Percentiles rank a stretch among this genome's conserved stretches.
Evolutionary conservation across 768 basidiomycete genomes (phyloP).

Genomic region (Suillus fuscotomentosus): DNA sequence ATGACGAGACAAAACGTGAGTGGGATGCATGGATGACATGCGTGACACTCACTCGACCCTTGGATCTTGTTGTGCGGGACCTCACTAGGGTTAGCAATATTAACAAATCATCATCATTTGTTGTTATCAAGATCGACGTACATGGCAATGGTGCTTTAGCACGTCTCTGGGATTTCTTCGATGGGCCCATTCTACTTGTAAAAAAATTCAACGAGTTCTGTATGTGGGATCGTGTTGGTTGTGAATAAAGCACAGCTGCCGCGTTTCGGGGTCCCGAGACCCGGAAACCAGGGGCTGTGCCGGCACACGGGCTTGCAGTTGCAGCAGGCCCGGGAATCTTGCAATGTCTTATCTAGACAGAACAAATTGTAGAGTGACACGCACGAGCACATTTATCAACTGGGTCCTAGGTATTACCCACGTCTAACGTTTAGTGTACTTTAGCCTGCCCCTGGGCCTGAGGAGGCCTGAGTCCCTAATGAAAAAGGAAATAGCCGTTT

Average conservation of each 20-base stretch:
- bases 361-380: not conserved
- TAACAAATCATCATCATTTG: constrained; percentile 11
- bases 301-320: not conserved
- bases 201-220: constrained; percentile 27
- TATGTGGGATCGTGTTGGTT: constrained; percentile 34
- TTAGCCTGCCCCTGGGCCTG: not conserved
- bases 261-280: constrained; percentile 35
- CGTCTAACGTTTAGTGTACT: not conserved
- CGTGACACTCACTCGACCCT: constrained; percentile 49
- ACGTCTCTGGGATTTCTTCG: constrained; percentile 39
- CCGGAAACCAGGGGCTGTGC: constrained; percentile 16
- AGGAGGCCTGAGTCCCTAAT: not conserved
- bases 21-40: constrained; percentile 17
- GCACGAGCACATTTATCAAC: not conserved
- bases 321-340: not conserved
- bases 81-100: constrained; percentile 41
- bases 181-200: constrained; percentile 39
- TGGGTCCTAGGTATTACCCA: not conserved
- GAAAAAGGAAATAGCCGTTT: not conserved
- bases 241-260: constrained; percentile 31
- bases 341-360: not conserved
- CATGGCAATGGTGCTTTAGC: constrained; percentile 36
- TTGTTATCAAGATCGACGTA: constrained; percentile 31
- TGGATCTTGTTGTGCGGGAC: constrained; percentile 58
- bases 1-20: constrained; percentile 13